Base-by-base conservation (phyloP, 1,284 basidiomycete genomes). In the Cryptococcus sp. region DNA sequence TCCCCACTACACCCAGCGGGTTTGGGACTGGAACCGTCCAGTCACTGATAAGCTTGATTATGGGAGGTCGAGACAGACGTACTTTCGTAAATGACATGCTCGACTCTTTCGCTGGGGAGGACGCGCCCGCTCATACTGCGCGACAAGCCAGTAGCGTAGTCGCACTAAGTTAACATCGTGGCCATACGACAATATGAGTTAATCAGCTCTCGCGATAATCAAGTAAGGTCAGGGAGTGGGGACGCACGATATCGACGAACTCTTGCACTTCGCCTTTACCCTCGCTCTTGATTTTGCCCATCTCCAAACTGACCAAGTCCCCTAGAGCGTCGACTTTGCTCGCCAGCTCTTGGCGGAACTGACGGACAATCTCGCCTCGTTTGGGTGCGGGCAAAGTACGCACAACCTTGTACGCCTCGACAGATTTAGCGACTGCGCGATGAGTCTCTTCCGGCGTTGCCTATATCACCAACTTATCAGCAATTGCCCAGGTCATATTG, bases 221-320 rank as follows among this genome's bases (percentile, higher is more conserved):
- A 44, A 44, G 22, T 15, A 34, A 10, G 2, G 29, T 34, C 29
- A 13, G 13, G 29, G 29, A 34, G 8, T 13, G 40, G 15, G 41
- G 11, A 44, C 41, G 10, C 22, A 92, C 91, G 57, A 95, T 92
- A 74, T 97, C 93, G 59, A 97, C 85, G 67, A 94, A 93, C 79
- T 77, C 75, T 52, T 75, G 72, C 1, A 97, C 92, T 79, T 97
- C 93, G 19, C 93, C 93, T 46, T 88, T 82, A 37, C 93, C 93
- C 75, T 97, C 93, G n/a, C 88, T 88, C 67, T 83, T 84, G 65
- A 96, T 93, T 80, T 98, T 98, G 48, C 82, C 93, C 93, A 96
- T 96, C 78, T 73, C 94, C 19, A 94, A 70, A 44, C 71, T 76
- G 57, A 83, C 78, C 41, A 83, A 82, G 23, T 89, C 87, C 43